Conservation (phyloP, 2,329 filamentous ascomycete genomes). For the Ophiobolus disseminans region DNA sequence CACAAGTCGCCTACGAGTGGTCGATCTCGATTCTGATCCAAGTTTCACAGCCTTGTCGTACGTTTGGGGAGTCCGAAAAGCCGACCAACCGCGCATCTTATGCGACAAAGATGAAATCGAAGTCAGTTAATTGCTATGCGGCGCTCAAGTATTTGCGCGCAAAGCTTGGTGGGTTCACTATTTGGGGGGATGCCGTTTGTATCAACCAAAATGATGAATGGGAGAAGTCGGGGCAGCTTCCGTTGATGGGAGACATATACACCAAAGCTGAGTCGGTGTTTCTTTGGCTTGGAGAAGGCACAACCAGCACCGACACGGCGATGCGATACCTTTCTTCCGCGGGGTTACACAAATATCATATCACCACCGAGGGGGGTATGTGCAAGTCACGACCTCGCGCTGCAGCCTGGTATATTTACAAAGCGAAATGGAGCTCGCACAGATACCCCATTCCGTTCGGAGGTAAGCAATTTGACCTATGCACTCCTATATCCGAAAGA, state of each 20-base stretch:
- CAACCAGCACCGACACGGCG: neutral
- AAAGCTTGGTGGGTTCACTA: neutral
- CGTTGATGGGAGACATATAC: neutral
- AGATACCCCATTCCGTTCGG: neutral
- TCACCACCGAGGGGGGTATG: too few relatives aligned
- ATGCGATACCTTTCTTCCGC: neutral
- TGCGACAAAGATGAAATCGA: neutral
- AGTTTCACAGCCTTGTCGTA: neutral
- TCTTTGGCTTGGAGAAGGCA: neutral
- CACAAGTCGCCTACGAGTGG: neutral
- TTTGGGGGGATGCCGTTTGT: neutral
- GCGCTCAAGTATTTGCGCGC: neutral
- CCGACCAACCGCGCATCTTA: neutral
- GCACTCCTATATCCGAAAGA: too few relatives aligned
- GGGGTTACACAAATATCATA: neutral
- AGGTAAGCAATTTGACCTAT: too few relatives aligned
- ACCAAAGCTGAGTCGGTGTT: neutral
- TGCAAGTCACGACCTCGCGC: too few relatives aligned
- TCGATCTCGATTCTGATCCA: neutral
- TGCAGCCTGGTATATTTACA: neutral
- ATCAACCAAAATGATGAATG: neutral
- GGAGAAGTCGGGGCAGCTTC: neutral
- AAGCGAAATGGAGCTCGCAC: neutral
- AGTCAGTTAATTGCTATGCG: neutral
- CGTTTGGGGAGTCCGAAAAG: neutral